Percentiles rank a stretch among this genome's conserved stretches.
phyloP scores from a whole-genome alignment of 2,329 filamentous ascomycete genomes.

The Ophiocordyceps robertsii region DNA sequence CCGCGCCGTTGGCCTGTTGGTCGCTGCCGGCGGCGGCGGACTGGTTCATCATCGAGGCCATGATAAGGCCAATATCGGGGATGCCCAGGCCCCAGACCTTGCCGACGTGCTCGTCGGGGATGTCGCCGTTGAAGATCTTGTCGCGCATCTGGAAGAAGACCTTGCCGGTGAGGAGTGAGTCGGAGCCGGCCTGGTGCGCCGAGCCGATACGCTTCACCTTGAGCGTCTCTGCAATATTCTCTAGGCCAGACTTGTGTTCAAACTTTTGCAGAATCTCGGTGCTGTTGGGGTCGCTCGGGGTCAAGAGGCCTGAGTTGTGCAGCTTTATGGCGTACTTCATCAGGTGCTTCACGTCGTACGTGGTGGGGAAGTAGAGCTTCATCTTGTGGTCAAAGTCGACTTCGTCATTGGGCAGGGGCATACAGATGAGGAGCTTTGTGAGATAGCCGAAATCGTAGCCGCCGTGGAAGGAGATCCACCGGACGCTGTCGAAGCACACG shows the following conservation, averaged over 20 bases:
- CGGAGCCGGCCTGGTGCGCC: constrained; percentile 85
- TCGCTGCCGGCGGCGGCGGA: constrained; percentile 12
- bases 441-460: constrained; percentile 98
- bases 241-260: constrained; percentile 80
- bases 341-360: constrained; percentile 94
- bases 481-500: constrained; percentile 73
- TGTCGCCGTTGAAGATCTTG: constrained; percentile 71
- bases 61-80: constrained; percentile 40
- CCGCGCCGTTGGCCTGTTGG: constrained; percentile 25
- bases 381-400: constrained; percentile 79
- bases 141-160: constrained; percentile 91
- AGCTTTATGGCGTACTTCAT: constrained; percentile 77
- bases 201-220: constrained; percentile 79
- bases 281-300: constrained; percentile 49
- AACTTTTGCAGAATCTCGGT: constrained; percentile 70
- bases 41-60: constrained; percentile 21
- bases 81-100: constrained; percentile 89
- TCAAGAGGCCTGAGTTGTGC: constrained; percentile 48
- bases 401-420: constrained; percentile 77
- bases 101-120: constrained; percentile 70
- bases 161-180: constrained; percentile 82
- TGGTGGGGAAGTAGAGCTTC: constrained; percentile 81
- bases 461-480: constrained; percentile 96
- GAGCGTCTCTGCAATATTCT: constrained; percentile 86
- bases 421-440: constrained; percentile 80